These are phyloP conservation scores for Chrysanthemum seticuspe DNA, from an alignment of 129 eudicot genomes.

Conservation along the genomic window DNA sequence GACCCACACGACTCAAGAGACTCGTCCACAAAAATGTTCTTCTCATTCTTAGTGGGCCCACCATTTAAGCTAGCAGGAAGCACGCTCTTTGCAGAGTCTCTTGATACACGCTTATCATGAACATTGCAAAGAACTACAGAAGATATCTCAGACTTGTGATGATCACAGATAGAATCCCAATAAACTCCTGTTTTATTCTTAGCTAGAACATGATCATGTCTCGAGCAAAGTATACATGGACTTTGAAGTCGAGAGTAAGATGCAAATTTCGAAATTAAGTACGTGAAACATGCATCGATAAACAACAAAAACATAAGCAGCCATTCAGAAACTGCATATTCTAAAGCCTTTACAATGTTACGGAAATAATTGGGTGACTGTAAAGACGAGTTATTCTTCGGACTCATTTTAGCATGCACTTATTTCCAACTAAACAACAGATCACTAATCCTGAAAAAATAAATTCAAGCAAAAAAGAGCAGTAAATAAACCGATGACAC, in stretches of 20 bases:
- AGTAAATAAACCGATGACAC: conserved; percentile 9
- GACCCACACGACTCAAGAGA: conserved; percentile 20
- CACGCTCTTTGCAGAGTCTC: conserved; percentile 26
- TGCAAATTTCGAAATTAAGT: conserved; percentile 71
- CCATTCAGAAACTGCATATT: conserved; percentile 80
- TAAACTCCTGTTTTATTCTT: conserved; percentile 57
- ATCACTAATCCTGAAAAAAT: conserved; percentile 11
- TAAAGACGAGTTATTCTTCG: conserved; percentile 15
- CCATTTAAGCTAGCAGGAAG: conserved; percentile 27
- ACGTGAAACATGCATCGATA: conserved; percentile 65
- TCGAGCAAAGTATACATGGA: conserved; percentile 86
- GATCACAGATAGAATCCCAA: conserved; percentile 70
- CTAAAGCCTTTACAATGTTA: conserved; percentile 48
- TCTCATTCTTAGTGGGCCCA: conserved; percentile 30
- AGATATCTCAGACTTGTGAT: conserved; percentile 75
- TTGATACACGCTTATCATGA: conserved; percentile 51
- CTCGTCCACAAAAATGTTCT: conserved; percentile 34
- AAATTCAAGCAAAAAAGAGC: background rate
- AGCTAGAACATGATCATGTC: conserved; percentile 77
- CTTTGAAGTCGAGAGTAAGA: conserved; percentile 56
- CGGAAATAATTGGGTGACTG: conserved; percentile 23
- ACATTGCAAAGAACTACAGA: conserved; percentile 57
- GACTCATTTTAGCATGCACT: conserved; percentile 28
- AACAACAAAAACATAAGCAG: conserved; percentile 66
- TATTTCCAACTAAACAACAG: conserved; percentile 17